A percentile compares a stretch with the other conserved stretches of the same genome.
Conservation (phyloP, 1,284 basidiomycete species). For the Flammula alnicola region DNA sequence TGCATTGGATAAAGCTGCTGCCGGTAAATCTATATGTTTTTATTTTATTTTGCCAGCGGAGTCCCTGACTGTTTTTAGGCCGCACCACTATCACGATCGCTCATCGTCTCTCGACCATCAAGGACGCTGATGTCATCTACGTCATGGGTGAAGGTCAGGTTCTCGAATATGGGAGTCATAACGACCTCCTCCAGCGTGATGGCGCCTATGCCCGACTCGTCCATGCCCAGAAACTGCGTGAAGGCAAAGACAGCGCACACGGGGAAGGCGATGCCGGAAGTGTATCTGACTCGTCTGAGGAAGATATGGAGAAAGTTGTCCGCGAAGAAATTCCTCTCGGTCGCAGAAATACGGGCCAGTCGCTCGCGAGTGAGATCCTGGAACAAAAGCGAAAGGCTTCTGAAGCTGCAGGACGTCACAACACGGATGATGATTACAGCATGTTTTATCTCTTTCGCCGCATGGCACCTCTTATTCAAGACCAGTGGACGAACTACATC, state of each 20-base stretch:
- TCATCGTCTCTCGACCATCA: constrained; percentile 81
- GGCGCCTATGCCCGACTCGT: constrained; percentile 82
- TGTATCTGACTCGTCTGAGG: too few relatives aligned
- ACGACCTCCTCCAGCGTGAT: constrained; percentile 69
- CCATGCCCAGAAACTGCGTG: constrained; percentile 79
- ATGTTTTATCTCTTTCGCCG: constrained; percentile 73
- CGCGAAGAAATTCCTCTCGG: constrained; percentile 67
- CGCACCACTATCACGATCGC: constrained; percentile 83
- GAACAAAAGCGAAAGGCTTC: constrained; percentile 49
- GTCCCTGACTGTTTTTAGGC: too few relatives aligned
- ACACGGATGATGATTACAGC: constrained; percentile 47
- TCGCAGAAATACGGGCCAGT: constrained; percentile 68
- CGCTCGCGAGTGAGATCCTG: constrained; percentile 73
- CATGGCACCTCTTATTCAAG: constrained; percentile 69
- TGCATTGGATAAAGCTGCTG: constrained; percentile 90
- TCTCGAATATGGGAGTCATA: constrained; percentile 86
- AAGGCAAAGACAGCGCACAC: constrained; percentile 56
- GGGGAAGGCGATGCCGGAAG: constrained; percentile 36
- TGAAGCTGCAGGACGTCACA: constrained; percentile 41
- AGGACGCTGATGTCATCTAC: constrained; percentile 83
- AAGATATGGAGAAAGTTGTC: constrained; percentile 57
- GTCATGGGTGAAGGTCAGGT: constrained; percentile 88
- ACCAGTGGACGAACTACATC: constrained; percentile 48
- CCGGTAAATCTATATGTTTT: too few relatives aligned
- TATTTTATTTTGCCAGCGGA: too few relatives aligned